Evolutionary conservation across 805 yeast genomes (phyloP), one percentile per base, ranked within the genome.

Genomic region (Brettanomyces sp.): DNA sequence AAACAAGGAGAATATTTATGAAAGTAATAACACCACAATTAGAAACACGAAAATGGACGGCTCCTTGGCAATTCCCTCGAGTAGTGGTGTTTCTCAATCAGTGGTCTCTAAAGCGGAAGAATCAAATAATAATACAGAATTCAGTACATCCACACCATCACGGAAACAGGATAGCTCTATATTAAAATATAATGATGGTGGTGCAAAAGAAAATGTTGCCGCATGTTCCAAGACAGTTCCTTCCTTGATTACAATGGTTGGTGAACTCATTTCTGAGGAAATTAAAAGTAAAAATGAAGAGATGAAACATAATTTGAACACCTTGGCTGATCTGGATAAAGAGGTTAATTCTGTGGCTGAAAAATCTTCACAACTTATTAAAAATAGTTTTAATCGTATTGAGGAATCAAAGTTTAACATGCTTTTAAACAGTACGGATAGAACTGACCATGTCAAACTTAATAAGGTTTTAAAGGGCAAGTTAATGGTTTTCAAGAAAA

Each of bases 201-300:
- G 43, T 30, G n/a, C 33, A 21, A 30, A 39, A 23, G 44, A n/a
- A 13, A 45, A 39, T 24, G 36, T 21, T 28, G 30, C 8, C 23
- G 24, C 11, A 4, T 12, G 14, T 18, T 7, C 37, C 21, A 53
- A 52, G 3, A 39, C 46, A 2, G 41, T 63, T 5, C 60, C 64
- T 3, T 35, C 47, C 2, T 40, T 56, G 14, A 40, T 63, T 23
- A 45, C 45, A 5, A 45, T 51, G 7, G 46, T 63, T 28, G 55
- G 52, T 40, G 55, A 52, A 7, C 49, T 60, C 2, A 53, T 60
- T 40, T 53, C 45, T 12, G 49, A 44, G 12, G 66, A 62, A 39
- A 39, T 66, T 13, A 49, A 49, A 8, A 72, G 70, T 42, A 80
- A 80, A 59, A 77, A 76, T 39, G 67, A 73, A 21, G 82, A 79